Percentiles rank a stretch among this genome's conserved stretches.
These are phyloP conservation scores for Thoreauomyces humboldtii DNA, from an alignment of 192 early-diverging fungal species.

Conservation along the genomic window DNA sequence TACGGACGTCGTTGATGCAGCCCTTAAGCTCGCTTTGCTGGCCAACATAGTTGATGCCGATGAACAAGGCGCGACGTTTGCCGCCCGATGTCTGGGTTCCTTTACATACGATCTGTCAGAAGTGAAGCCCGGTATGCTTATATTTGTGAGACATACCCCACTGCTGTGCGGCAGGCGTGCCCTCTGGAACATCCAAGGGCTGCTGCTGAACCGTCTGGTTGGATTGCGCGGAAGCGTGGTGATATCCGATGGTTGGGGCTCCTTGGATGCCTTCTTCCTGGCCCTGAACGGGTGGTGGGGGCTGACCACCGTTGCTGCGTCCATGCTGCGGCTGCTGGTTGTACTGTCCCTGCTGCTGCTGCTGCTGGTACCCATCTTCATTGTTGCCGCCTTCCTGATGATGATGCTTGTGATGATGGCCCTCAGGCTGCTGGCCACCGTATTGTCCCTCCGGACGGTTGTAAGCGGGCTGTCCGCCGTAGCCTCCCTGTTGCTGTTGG, in stretches of 20 bases:
- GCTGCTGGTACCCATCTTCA: neutral
- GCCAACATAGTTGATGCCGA: slow-evolving; percentile 51
- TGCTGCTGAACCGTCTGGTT: slow-evolving; percentile 11
- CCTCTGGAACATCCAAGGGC: slow-evolving; percentile 12
- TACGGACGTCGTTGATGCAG: slow-evolving; percentile 46
- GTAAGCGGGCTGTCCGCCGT: neutral
- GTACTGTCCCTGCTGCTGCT: slow-evolving; percentile 9
- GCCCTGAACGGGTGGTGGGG: slow-evolving; percentile 14
- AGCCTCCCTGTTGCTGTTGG: slow-evolving; percentile 5
- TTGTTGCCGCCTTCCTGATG: neutral
- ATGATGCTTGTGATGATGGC: slow-evolving; percentile 1
- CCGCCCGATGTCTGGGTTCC: slow-evolving; percentile 7
- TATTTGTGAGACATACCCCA: slow-evolving; percentile 19
- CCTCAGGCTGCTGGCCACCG: slow-evolving; percentile 11
- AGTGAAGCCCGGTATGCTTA: neutral
- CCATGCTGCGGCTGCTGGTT: neutral
- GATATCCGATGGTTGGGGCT: slow-evolving; percentile 24
- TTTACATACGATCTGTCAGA: neutral
- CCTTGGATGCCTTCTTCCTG: slow-evolving; percentile 12
- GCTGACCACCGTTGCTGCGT: neutral
- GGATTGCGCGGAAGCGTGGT: neutral
- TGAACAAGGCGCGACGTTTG: slow-evolving; percentile 37
- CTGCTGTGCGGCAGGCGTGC: slow-evolving; percentile 24
- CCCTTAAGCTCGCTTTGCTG: slow-evolving; percentile 34
- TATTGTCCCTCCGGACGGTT: slow-evolving; percentile 5